Evolutionary conservation across 495 filamentous ascomycete species (phyloP), one percentile per base, ranked within the genome.

Genomic region (Collariella sp.): DNA sequence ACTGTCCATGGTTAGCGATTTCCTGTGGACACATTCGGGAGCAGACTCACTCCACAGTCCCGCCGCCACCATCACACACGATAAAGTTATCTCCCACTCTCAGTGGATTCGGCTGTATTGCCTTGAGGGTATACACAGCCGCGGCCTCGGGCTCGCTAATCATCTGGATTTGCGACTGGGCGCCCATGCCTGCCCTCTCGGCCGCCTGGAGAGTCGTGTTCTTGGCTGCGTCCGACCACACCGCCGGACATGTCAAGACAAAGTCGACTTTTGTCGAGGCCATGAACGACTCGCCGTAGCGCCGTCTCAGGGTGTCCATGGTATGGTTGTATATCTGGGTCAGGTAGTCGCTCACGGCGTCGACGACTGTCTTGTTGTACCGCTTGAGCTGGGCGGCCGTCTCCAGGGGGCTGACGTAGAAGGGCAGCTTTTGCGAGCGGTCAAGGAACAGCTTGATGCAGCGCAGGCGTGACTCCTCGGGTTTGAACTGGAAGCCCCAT

Each of bases 381-480:
- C 78, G 80, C 62, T 83, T 82, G n/a, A 83, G 75, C 57, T 87
- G 84, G 5, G 83, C 81, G 12, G 83, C 84, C 22, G 85, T 87
- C 63, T 86, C 84, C 36, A 85, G 72, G 9, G 86, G 84, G 58
- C 81, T 85, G 58, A 89, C 86, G 55, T 87, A 89, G 60, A 82
- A 84, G 12, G 85, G 85, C 22, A 88, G 76, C 61, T 86, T 86
- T 67, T 88, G 85, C 41, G 83, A 82, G 26, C 83, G 81, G 67
- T 89, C 85, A 43, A 89, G 82, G 65, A 88, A 87, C 40, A 89
- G 76, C 71, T 89, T 89, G 68, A 89, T 86, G 66, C 85, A 89
- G 11, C 85, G 83, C 43, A 89, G 75, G 20, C 86, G 77, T 26
- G 82, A 76, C 66, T 87, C 84, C 64, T 86, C 83, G 7, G 85